These are phyloP conservation scores for Hanseniaspora uvarum DNA, from an alignment of 1,139 yeast species.

Conservation along the genomic window DNA sequence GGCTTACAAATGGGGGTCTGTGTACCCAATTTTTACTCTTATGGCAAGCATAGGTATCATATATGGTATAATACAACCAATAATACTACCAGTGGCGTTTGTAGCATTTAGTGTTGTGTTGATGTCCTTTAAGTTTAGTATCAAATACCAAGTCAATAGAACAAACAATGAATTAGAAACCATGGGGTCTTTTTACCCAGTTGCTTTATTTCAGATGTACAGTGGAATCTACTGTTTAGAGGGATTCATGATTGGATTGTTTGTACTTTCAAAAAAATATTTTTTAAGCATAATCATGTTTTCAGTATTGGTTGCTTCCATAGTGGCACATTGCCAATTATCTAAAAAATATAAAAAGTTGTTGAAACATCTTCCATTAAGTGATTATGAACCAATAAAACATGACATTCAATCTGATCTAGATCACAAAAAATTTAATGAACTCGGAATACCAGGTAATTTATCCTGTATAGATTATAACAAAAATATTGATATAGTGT, in stretches of 20 bases:
- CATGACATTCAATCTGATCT: background rate
- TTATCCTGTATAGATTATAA: background rate
- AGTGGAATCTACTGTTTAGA: slow-evolving; percentile 75
- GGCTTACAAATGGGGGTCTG: slow-evolving; percentile 60
- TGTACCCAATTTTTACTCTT: slow-evolving; percentile 65
- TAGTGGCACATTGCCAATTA: slow-evolving; percentile 35
- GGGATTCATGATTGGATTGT: slow-evolving; percentile 63
- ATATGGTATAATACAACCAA: slow-evolving; percentile 68
- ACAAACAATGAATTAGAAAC: slow-evolving; percentile 48
- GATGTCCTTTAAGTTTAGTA: slow-evolving; percentile 58
- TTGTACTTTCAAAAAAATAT: slow-evolving; percentile 46
- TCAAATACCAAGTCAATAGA: slow-evolving; percentile 45
- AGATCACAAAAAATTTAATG: background rate
- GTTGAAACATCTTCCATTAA: slow-evolving; percentile 12
- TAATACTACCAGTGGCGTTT: slow-evolving; percentile 54
- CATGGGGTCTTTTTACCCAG: slow-evolving; percentile 59
- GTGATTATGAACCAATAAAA: slow-evolving; percentile 4
- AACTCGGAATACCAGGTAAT: slow-evolving; percentile 19
- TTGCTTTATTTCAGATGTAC: slow-evolving; percentile 63
- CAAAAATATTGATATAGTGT: background rate
- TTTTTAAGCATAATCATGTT: slow-evolving; percentile 37
- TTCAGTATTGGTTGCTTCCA: slow-evolving; percentile 35
- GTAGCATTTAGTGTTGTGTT: slow-evolving; percentile 49
- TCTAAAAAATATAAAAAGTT: slow-evolving; percentile 26
- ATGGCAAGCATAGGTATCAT: slow-evolving; percentile 68